These are phyloP conservation scores for Kazachstania taianensis DNA, from an alignment of 805 yeast species.

Conservation along the genomic window DNA sequence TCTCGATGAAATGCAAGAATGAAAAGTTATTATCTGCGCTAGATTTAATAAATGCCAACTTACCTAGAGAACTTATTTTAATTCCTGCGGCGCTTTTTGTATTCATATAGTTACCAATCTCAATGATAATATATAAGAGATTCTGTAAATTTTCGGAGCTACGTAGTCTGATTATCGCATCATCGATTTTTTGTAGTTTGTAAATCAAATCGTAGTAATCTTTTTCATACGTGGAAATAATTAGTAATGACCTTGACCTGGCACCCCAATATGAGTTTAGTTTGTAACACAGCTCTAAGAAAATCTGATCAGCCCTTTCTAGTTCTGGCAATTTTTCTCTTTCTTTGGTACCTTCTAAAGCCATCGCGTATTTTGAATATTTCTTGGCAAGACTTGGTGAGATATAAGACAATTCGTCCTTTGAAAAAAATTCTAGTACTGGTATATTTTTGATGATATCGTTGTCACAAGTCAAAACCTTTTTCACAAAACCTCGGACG, in stretches of 20 bases:
- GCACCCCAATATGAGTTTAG: constrained; percentile 63
- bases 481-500: constrained; percentile 44
- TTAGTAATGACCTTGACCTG: constrained; percentile 51
- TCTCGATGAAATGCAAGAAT: constrained; percentile 66
- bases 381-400: constrained; percentile 45
- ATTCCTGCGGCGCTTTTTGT: constrained; percentile 67
- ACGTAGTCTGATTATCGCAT: constrained; percentile 44
- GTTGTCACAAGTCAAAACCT: constrained; percentile 51
- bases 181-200: constrained; percentile 49
- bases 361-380: constrained; percentile 53
- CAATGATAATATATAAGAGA: constrained; percentile 55
- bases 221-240: constrained; percentile 47
- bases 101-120: constrained; percentile 74
- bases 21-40: constrained; percentile 61
- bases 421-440: constrained; percentile 59
- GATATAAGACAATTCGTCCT: constrained; percentile 52
- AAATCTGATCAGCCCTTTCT: constrained; percentile 62
- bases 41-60: constrained; percentile 57
- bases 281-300: constrained; percentile 56
- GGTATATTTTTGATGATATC: constrained; percentile 43
- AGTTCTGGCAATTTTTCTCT: constrained; percentile 21
- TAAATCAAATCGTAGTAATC: constrained; percentile 53
- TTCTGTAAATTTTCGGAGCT: constrained; percentile 45
- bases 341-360: constrained; percentile 37
- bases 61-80: constrained; percentile 55